Conservation (phyloP, 1,284 basidiomycete genomes). For the Microbotryum violaceum region DNA sequence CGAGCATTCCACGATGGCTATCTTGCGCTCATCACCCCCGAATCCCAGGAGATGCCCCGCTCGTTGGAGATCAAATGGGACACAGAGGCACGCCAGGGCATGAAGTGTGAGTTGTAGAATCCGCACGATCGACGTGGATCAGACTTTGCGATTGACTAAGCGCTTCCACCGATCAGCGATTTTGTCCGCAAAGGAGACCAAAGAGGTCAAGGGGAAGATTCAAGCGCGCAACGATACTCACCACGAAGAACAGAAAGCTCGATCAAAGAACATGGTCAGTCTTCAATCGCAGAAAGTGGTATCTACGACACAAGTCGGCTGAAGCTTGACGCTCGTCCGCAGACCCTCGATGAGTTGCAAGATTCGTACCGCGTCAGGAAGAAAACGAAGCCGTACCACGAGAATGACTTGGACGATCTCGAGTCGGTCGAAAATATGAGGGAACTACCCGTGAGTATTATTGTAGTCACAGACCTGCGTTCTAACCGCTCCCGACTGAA, state of each 20-base stretch:
- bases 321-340: neutral
- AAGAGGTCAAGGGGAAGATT: slow-evolving; percentile 15
- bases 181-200: slow-evolving; percentile 21
- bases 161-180: slow-evolving; percentile 11
- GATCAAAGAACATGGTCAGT: slow-evolving; percentile 22
- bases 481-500: too few relatives aligned
- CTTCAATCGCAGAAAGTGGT: too few relatives aligned
- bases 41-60: slow-evolving; percentile 21
- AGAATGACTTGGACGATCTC: slow-evolving; percentile 4
- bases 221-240: slow-evolving; percentile 19
- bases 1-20: slow-evolving; percentile 24
- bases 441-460: slow-evolving; percentile 14
- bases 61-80: slow-evolving; percentile 34
- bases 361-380: slow-evolving; percentile 6
- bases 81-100: slow-evolving; percentile 23
- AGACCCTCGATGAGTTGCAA: neutral
- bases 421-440: neutral
- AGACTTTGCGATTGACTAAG: neutral
- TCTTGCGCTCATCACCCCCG: slow-evolving; percentile 29
- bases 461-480: too few relatives aligned
- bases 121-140: neutral
- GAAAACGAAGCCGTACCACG: neutral
- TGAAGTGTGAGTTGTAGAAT: slow-evolving; percentile 19
- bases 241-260: slow-evolving; percentile 14
- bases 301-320: too few relatives aligned